Conservation (phyloP, 2,329 filamentous ascomycete species). For the Talaromyces marneffei region DNA sequence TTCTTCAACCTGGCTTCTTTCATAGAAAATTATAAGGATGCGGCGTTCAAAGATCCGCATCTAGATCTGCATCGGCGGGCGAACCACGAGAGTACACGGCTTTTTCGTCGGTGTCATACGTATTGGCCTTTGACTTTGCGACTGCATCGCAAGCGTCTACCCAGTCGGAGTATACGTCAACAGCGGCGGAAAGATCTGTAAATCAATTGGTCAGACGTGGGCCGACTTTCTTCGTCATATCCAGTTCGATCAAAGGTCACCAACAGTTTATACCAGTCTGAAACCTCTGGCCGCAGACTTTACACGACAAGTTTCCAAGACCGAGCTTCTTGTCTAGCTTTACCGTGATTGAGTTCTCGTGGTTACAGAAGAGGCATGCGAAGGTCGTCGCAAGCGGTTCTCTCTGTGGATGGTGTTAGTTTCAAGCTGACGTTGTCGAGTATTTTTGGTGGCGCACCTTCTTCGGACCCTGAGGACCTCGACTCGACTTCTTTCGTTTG, state of each 20-base stretch:
- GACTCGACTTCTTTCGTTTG: constrained; percentile 83
- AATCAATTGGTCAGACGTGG: not conserved
- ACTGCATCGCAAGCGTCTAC: constrained; percentile 84
- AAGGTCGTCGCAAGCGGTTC: constrained; percentile 64
- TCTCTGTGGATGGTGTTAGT: constrained; percentile 27
- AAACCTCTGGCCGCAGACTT: constrained; percentile 88
- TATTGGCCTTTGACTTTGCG: constrained; percentile 53
- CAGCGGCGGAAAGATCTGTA: constrained; percentile 76
- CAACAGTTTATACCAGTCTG: constrained; percentile 89
- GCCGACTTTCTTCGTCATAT: not conserved
- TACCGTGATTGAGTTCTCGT: constrained; percentile 85
- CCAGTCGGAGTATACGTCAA: constrained; percentile 98
- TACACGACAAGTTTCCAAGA: constrained; percentile 79
- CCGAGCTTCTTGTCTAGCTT: constrained; percentile 92
- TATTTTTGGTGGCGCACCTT: constrained; percentile 53
- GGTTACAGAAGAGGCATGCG: constrained; percentile 96
- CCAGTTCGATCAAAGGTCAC: constrained; percentile 26
- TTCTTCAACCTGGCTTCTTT: not conserved
- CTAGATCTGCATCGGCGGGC: constrained; percentile 10
- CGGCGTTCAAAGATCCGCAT: not conserved
- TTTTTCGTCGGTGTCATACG: constrained; percentile 24
- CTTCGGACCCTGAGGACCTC: constrained; percentile 74
- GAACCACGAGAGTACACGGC: constrained; percentile 7
- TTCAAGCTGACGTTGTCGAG: not conserved
- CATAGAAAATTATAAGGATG: not conserved